A percentile compares a stretch with the other conserved stretches of the same genome.
Evolutionary conservation across 2,329 filamentous ascomycete genomes (phyloP).

Genomic region (Aspergillus unguis): DNA sequence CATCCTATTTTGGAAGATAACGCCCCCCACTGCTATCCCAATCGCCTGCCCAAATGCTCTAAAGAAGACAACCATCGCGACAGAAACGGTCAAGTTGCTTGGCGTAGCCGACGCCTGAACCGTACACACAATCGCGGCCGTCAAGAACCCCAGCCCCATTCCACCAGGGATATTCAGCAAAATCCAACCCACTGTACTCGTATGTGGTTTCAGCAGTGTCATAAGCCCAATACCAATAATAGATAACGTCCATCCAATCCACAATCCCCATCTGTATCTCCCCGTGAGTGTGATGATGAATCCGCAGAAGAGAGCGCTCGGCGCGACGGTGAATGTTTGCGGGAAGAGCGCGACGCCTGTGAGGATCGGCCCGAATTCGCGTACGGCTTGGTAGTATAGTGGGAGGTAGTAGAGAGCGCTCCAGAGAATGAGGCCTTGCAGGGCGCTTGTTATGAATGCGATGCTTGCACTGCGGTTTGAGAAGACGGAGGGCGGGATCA

Average conservation of each 20-base stretch:
- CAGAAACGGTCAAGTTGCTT: conserved; percentile 4
- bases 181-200: conserved; percentile 27
- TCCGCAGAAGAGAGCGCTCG: conserved; percentile 30
- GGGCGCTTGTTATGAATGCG: conserved; percentile 10
- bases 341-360: conserved; percentile 34
- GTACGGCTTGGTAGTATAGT: conserved; percentile 47
- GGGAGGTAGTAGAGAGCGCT: conserved; percentile 38
- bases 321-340: conserved; percentile 21
- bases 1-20: conserved; percentile 12
- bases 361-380: conserved; percentile 29
- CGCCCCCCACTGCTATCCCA: conserved; percentile 9
- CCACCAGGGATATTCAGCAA: conserved; percentile 29
- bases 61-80: conserved; percentile 12
- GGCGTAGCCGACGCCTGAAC: conserved; percentile 25
- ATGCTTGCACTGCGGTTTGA: conserved; percentile 36
- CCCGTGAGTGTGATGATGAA: conserved; percentile 33
- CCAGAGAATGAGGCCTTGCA: conserved; percentile 17
- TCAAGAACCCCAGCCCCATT: conserved; percentile 25
- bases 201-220: conserved; percentile 22
- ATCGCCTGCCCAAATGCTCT: conserved; percentile 8
- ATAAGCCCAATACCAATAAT: conserved; percentile 28
- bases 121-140: conserved; percentile 28
- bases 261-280: conserved; percentile 30
- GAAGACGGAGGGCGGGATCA: conserved; percentile 47
- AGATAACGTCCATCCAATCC: conserved; percentile 27